phyloP scores from a whole-genome alignment of 2,329 filamentous ascomycete species.

The Anthostomella pinea region DNA sequence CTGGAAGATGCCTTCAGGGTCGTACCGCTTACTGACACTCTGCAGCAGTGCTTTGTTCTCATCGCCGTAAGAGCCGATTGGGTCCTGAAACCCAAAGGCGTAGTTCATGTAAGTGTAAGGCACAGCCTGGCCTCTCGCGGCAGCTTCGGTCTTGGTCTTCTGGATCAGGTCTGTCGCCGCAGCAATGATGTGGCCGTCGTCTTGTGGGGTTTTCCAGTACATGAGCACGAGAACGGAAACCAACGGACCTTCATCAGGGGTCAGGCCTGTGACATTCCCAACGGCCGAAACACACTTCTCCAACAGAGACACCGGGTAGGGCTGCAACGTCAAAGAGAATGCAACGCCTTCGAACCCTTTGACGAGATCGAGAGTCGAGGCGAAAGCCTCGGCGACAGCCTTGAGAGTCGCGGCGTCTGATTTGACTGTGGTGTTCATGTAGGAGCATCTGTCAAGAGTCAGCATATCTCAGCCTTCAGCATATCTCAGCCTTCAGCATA shows the following conservation, averaged over 20 bases:
- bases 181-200: slow-evolving; percentile 15
- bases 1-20: slow-evolving; percentile 16
- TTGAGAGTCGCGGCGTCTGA: slow-evolving; percentile 8
- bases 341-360: slow-evolving; percentile 15
- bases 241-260: slow-evolving; percentile 14
- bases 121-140: slow-evolving; percentile 8
- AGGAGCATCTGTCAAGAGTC: slow-evolving; percentile 11
- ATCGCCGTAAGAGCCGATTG: slow-evolving; percentile 16
- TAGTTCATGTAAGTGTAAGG: slow-evolving; percentile 24
- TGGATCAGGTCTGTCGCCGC: slow-evolving; percentile 10
- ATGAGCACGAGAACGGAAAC: slow-evolving; percentile 15
- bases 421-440: slow-evolving; percentile 14
- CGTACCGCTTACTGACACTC: slow-evolving; percentile 12
- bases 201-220: slow-evolving; percentile 16
- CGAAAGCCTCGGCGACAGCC: slow-evolving; percentile 5
- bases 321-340: slow-evolving; percentile 19
- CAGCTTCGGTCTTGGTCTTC: slow-evolving; percentile 14
- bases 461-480: too few relatives aligned
- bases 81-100: slow-evolving; percentile 17
- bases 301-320: slow-evolving; percentile 18
- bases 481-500: too few relatives aligned
- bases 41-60: slow-evolving; percentile 13
- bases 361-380: slow-evolving; percentile 12
- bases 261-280: slow-evolving; percentile 19
- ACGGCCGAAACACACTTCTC: slow-evolving; percentile 8